Evolutionary conservation across 495 filamentous ascomycete species (phyloP).

Genomic region (Hyaloscypha variabilis): DNA sequence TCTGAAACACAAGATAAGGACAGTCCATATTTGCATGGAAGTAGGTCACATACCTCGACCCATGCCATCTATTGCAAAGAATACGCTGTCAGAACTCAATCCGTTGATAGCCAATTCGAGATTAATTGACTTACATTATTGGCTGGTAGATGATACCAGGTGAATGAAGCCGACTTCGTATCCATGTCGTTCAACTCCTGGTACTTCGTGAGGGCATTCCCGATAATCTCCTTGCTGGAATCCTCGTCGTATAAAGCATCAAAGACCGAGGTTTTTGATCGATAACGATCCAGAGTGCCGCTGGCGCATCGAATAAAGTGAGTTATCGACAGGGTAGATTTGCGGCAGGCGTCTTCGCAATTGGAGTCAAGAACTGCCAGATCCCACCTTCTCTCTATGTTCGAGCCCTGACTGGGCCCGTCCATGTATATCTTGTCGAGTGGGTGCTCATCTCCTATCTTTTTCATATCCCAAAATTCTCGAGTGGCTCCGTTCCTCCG

Average conservation of each 20-base stretch:
- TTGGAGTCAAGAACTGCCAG: no score
- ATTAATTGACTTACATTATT: slow-evolving; percentile 11
- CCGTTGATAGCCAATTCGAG: not conserved
- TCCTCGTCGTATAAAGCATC: slow-evolving; percentile 2
- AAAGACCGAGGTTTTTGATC: slow-evolving; percentile 8
- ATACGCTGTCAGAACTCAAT: not conserved
- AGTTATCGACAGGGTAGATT: slow-evolving; percentile 7
- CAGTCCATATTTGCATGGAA: not conserved
- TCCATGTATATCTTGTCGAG: no score
- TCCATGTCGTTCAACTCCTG: slow-evolving; percentile 2
- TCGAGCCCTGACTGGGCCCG: no score
- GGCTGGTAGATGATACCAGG: slow-evolving; percentile 5
- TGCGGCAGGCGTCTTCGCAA: slow-evolving; percentile 1
- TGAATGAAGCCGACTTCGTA: slow-evolving; percentile 3
- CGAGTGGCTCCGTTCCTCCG: no score
- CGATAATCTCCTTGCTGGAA: slow-evolving; percentile 4
- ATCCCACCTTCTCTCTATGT: no score
- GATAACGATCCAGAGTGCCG: slow-evolving; percentile 6
- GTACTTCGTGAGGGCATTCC: slow-evolving; percentile 5
- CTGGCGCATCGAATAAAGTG: slow-evolving; percentile 3
- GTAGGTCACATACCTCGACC: slow-evolving; percentile 1
- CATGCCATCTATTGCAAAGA: not conserved
- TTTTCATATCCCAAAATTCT: no score
- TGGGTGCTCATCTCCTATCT: no score
- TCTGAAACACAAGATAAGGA: not conserved